Evolutionary conservation across 75 land plant genomes (phyloP), one percentile per base, ranked within the genome.

Genomic region (Sequoiadendron giganteum): DNA sequence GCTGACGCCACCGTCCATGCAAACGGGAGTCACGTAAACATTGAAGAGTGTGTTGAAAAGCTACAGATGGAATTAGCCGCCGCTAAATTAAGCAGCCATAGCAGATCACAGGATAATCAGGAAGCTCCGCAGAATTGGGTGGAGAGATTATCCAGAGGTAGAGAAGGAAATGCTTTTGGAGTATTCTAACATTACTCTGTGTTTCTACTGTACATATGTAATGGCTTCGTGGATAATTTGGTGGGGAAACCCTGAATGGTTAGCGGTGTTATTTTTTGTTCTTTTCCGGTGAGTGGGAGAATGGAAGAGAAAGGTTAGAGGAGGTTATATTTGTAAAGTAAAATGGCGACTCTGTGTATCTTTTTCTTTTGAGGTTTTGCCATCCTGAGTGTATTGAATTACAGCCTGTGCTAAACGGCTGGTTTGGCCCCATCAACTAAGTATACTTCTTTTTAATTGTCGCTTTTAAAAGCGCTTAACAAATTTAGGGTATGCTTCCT

Each of bases 21-120:
- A 25, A 56, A 16, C 32, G 68, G 86, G 38, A 32, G 87, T 16
- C 81, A 75, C 39, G 86, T 65, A 28, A 25, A 89, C 38, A 84
- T 38, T 85, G 91, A 85, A 30, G 86, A 84, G 18, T 88, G 84
- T 11, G 84, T 45, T 16, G 84, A 82, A 6, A 47, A 82, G 28
- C 28, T 79, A 47, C 48, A n/a, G 54, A 11, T 3, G 30, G 84
- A 28, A 2, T 10, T 82, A 0, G 32, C 84, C 10, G 52, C 48
- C 38, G 10, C 45, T 21, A 82, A 82, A 82, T 10, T 82, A 1
- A 42, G 43, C 5, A 21, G 18, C 1, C 30, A 42, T 15, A 47
- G 34, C 28, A 82, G 13, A 25, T 81, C 83, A 15, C 42, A 42
- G 14, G 83, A 45, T 82, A 11, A 52, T 52, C 55, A 52, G 55